phyloP scores from a whole-genome alignment of 257 asterid genomes.

The Leptodermis oblonga region DNA sequence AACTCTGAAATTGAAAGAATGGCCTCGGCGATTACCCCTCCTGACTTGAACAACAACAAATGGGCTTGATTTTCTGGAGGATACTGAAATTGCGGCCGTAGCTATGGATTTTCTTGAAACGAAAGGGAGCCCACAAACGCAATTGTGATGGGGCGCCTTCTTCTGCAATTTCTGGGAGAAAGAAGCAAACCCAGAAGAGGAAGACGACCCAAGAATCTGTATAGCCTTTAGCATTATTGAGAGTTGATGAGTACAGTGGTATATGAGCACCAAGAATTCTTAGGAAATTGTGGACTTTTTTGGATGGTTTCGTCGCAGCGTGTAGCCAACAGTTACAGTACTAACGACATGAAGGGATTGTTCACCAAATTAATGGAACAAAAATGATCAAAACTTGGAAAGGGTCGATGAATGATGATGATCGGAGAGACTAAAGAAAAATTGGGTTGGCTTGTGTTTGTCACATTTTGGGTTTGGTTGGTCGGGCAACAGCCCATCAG shows the following conservation, averaged over 20 bases:
- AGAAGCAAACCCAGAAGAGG: constrained; percentile 47
- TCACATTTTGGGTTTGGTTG: too few species aligned
- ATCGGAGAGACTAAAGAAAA: neutral
- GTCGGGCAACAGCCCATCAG: too few species aligned
- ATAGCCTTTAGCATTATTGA: constrained; percentile 70
- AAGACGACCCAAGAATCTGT: constrained; percentile 78
- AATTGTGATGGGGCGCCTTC: constrained; percentile 32
- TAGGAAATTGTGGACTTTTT: neutral
- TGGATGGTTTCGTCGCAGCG: neutral
- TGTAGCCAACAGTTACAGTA: neutral
- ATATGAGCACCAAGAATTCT: neutral
- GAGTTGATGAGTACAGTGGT: neutral
- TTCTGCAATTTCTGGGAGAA: constrained; percentile 49
- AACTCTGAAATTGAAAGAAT: constrained; percentile 30
- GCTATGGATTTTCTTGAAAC: constrained; percentile 50
- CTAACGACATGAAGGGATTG: too few species aligned
- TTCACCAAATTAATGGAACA: too few species aligned
- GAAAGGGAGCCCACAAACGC: constrained; percentile 24
- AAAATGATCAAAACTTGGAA: neutral
- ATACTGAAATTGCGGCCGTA: constrained; percentile 5
- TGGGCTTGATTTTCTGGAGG: constrained; percentile 14
- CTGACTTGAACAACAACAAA: constrained; percentile 11
- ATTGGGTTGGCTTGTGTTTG: neutral
- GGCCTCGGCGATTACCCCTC: constrained; percentile 28
- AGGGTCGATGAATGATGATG: neutral